These are phyloP conservation scores for Vaccinium myrtillus DNA, from an alignment of 148 eudicot species.

Conservation along the genomic window DNA sequence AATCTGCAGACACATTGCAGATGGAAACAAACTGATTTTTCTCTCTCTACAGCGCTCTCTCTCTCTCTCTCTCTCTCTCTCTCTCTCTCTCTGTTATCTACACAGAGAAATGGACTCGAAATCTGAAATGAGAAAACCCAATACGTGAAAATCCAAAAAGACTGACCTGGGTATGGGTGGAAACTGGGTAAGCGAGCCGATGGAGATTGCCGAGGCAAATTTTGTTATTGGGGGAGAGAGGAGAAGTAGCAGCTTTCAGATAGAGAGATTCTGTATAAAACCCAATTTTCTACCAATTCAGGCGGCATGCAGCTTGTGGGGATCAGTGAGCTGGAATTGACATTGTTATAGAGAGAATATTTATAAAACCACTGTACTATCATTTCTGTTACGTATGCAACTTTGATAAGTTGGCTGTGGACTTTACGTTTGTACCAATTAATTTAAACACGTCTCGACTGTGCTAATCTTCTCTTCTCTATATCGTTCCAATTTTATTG, in stretches of 20 bases:
- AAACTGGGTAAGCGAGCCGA: slow-evolving; percentile 37
- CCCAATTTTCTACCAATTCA: neutral
- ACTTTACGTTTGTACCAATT: too few relatives aligned
- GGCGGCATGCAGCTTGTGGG: neutral
- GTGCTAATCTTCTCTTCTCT: too few relatives aligned
- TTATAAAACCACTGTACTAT: too few relatives aligned
- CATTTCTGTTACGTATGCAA: too few relatives aligned
- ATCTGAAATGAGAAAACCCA: slow-evolving; percentile 28
- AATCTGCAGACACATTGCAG: slow-evolving; percentile 55
- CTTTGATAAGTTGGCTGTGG: too few relatives aligned
- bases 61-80: neutral
- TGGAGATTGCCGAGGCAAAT: slow-evolving; percentile 31
- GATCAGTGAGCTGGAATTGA: neutral
- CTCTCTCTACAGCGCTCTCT: neutral
- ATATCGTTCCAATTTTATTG: too few relatives aligned
- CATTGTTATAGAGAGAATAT: neutral
- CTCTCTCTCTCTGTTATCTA: neutral
- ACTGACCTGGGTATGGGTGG: slow-evolving; percentile 55
- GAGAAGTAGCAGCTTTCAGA: neutral
- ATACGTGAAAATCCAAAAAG: slow-evolving; percentile 20
- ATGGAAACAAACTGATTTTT: slow-evolving; percentile 38
- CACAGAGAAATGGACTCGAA: slow-evolving; percentile 24
- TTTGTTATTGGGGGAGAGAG: neutral
- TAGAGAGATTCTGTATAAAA: neutral
- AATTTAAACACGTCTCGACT: too few relatives aligned